Conservation (phyloP, 129 eudicot species). For the Solidago caesia region DNA sequence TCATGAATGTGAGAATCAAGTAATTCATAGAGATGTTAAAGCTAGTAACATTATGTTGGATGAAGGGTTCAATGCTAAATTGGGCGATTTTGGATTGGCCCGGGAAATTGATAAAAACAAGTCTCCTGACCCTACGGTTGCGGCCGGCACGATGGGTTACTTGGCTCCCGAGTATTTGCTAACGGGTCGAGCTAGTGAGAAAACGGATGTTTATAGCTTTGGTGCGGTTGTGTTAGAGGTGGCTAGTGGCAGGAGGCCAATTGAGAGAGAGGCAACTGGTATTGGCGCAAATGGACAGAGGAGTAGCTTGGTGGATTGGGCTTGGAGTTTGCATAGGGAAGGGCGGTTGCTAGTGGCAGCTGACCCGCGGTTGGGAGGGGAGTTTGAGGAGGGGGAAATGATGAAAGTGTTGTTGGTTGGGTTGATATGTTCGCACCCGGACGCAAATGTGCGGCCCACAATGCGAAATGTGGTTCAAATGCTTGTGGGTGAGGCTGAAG, state of each 20-base stretch:
- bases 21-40: constrained; percentile 83
- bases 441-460: constrained; percentile 67
- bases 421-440: constrained; percentile 79
- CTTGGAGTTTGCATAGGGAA: constrained; percentile 79
- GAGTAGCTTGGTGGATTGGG: constrained; percentile 88
- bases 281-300: constrained; percentile 34
- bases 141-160: constrained; percentile 96
- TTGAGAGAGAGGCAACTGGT: constrained; percentile 47
- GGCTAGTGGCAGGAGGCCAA: constrained; percentile 87
- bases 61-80: constrained; percentile 72
- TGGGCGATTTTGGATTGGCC: constrained; percentile 92
- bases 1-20: constrained; percentile 87
- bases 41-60: constrained; percentile 87
- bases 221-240: constrained; percentile 94
- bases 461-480: constrained; percentile 83
- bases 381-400: constrained; percentile 73
- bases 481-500: constrained; percentile 72
- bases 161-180: constrained; percentile 81
- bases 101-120: constrained; percentile 65
- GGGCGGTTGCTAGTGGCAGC: constrained; percentile 50
- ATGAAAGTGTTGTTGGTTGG: constrained; percentile 67
- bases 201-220: constrained; percentile 79
- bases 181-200: constrained; percentile 86
- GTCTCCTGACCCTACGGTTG: constrained; percentile 87
- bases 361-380: constrained; percentile 54